Evolutionary conservation across 2,329 filamentous ascomycete genomes (phyloP).

Genomic region (Exserohilum turcica): DNA sequence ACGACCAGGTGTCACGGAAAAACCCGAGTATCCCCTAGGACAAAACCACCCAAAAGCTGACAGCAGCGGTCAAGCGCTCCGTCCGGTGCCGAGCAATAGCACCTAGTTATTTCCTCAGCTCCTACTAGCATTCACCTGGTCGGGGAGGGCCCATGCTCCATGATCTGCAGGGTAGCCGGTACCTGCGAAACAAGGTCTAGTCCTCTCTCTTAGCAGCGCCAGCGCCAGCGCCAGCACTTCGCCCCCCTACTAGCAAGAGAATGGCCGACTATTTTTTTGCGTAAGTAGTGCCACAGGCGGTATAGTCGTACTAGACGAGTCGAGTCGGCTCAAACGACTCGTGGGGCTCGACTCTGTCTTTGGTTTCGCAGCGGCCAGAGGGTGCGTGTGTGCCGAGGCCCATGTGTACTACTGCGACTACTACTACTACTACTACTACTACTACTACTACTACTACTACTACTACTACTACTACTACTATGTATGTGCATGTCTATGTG

Average conservation of each 20-base stretch:
- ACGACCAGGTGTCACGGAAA: too few relatives aligned
- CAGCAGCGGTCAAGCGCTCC: slow-evolving; percentile 1
- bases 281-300: not conserved
- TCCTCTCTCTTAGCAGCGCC: not conserved
- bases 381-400: too few relatives aligned
- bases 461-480: too few relatives aligned
- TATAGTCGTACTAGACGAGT: not conserved
- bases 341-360: not conserved
- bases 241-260: too few relatives aligned
- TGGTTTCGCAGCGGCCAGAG: not conserved
- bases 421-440: too few relatives aligned
- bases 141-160: not conserved
- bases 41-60: not conserved
- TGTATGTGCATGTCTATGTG: not conserved
- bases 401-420: too few relatives aligned
- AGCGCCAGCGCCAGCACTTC: too few relatives aligned
- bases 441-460: too few relatives aligned
- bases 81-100: not conserved
- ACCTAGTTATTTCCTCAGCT: too few relatives aligned
- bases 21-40: too few relatives aligned
- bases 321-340: not conserved
- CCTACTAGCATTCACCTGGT: not conserved
- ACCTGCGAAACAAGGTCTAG: slow-evolving; percentile 3
- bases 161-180: slow-evolving; percentile 9
- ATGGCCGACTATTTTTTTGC: too few relatives aligned